These are phyloP conservation scores for Lachancea cidri DNA, from an alignment of 805 yeast species.

Conservation along the genomic window DNA sequence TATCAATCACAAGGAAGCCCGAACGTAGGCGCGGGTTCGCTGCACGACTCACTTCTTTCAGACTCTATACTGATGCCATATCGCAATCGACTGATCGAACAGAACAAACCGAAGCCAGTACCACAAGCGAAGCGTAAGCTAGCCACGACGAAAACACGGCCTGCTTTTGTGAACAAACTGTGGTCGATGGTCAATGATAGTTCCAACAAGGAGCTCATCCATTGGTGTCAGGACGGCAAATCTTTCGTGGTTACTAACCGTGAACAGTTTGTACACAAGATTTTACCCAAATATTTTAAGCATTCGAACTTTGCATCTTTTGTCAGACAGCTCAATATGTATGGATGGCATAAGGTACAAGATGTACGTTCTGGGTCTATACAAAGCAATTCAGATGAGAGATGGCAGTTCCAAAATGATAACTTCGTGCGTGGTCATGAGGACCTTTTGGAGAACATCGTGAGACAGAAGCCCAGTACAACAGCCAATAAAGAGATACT, in stretches of 20 bases:
- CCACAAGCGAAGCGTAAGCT: constrained; percentile 12
- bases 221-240: constrained; percentile 83
- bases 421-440: constrained; percentile 72
- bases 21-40: not conserved
- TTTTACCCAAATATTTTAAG: constrained; percentile 88
- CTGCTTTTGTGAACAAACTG: constrained; percentile 88
- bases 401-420: constrained; percentile 85
- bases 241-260: constrained; percentile 64
- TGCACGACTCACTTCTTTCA: constrained; percentile 4
- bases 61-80: constrained; percentile 8
- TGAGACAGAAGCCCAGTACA: constrained; percentile 55
- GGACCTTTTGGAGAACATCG: constrained; percentile 78
- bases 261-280: constrained; percentile 60
- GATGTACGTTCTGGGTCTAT: constrained; percentile 77
- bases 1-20: constrained; percentile 10
- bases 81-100: constrained; percentile 5
- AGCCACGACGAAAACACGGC: constrained; percentile 47
- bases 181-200: constrained; percentile 95
- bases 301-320: constrained; percentile 94
- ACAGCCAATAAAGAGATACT: constrained; percentile 15
- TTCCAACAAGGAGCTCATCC: constrained; percentile 59
- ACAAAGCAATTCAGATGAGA: constrained; percentile 60
- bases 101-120: constrained; percentile 3
- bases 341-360: constrained; percentile 98
- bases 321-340: constrained; percentile 95